Base-by-base conservation (phyloP, 306 rosid genomes). In the Acacia acuminata region DNA sequence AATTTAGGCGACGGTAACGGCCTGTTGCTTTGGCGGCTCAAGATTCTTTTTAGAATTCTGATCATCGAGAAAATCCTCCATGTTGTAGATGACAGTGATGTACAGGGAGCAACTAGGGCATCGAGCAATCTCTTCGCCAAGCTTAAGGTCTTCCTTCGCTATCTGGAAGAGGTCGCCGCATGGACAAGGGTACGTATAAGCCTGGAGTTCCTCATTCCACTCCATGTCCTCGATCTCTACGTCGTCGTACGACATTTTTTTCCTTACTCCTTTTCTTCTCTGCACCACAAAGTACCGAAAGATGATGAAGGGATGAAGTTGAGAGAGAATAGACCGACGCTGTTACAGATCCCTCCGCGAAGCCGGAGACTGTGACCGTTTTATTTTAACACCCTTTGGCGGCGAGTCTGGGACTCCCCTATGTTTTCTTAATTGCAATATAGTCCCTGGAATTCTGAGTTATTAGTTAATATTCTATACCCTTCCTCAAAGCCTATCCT, bases 161-260 rank as follows among this genome's bases (percentile, higher is more conserved):
- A 96, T 94, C 75, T 96, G 98, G 81, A 96, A 94, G 25, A 96
- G 85, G 90, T 96, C 99, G 1, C 99, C 99, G 80, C 99, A 96
- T 0, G 99, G 99, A 73, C 99, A 96, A 0, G 98, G 98, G 79
- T 93, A 96, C 5, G 97, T 94, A 89, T 84, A 96, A 1, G 94
- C 89, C 81, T 92, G 90, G 25, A 92, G 87, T 82, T 94, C 96
- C 27, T 89, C 86, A 76, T 89, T 96, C 99, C 99, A 96, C 83
- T 94, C 98, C 99, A 96, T 96, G 84, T 96, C 99, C 70, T 96
- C 99, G 50, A 96, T 96, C 91, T 96, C 99, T 60, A 96, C 99
- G 10, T 96, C 98, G 86, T 94, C 99, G 81, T 96, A 96, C 58
- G 97, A 96, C 99, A 96, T 96, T 77, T 78, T 83, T 82, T 27